Evolutionary conservation across 805 yeast species (phyloP), one percentile per base, ranked within the genome.

Genomic region (Wickerhamomyces bovis): DNA sequence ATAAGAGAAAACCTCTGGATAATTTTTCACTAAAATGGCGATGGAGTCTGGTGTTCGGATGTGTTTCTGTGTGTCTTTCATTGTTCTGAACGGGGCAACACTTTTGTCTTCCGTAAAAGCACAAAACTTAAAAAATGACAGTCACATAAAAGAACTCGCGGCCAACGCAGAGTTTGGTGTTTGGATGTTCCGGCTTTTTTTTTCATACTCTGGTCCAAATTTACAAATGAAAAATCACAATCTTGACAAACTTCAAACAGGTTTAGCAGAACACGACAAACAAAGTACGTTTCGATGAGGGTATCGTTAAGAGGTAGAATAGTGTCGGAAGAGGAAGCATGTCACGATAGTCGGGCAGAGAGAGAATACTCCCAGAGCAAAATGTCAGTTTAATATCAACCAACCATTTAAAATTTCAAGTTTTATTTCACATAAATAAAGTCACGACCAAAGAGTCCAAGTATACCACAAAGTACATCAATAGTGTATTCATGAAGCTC

Each of bases 221-320:
- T 53, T 33, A 33, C 36, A 33, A 33, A 30, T 35, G 31, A 44
- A 44, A 44, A 39, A 39, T 39, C 42, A 39, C 46, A 28, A 44
- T 28, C 41, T 48, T 44, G 44, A 47, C 42, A 38, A 46, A 43
- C 44, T 28, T 28, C 16, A 16, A 28, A 33, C 39, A 47, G 47
- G 33, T 33, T 21, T 25, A 30, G 28, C 36, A 44, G 51, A 49
- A 40, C 49, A 23, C 46, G 43, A 36, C 58, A 52, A 53, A 53
- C 43, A 45, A 53, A 54, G 59, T 55, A 54, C 56, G 59, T 55
- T 41, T 42, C 18, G 22, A 31, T 44, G 44, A 41, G 20, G 36
- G 36, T 33, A 33, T 20, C 36, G 16, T 33, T 5, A 16, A n/a
- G 36, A 33, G 20, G 36, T 31, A 33, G 36, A 33, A 33, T 33